These are phyloP conservation scores for Guadua angustifolia DNA, from an alignment of 176 grass and related monocot genomes.

Conservation along the genomic window DNA sequence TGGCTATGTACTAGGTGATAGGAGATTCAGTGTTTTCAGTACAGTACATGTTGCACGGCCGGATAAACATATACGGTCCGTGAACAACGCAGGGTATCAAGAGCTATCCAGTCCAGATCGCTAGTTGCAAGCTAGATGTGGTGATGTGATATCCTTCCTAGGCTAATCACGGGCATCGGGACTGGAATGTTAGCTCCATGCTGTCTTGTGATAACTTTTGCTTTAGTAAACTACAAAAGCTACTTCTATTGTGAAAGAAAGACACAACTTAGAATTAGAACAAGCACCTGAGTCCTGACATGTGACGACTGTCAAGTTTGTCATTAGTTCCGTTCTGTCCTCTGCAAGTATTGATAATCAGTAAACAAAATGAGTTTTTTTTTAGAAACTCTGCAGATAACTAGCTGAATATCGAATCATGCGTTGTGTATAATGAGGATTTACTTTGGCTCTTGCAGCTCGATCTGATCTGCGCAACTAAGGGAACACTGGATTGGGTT, in stretches of 20 bases:
- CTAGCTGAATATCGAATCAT: neutral
- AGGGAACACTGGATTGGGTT: conserved; percentile 76
- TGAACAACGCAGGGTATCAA: neutral
- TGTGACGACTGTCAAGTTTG: conserved; percentile 6
- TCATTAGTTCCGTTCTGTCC: neutral
- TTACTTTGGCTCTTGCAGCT: conserved; percentile 48
- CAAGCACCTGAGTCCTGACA: neutral
- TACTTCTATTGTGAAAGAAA: neutral
- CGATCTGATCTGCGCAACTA: conserved; percentile 88
- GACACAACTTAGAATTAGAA: neutral
- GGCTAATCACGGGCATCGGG: conserved; percentile 31
- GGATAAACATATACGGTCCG: neutral
- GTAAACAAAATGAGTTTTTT: neutral
- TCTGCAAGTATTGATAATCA: neutral
- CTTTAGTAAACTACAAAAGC: neutral
- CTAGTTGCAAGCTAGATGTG: neutral
- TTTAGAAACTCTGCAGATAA: neutral
- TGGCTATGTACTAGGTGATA: neutral
- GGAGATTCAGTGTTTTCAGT: neutral
- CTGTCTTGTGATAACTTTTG: neutral
- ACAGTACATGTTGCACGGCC: neutral
- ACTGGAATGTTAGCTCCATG: neutral
- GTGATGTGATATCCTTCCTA: neutral
- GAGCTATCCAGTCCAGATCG: neutral
- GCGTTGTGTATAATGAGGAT: neutral